Conservation (phyloP, 164 flowering plant genomes). For the Annona squamosa region DNA sequence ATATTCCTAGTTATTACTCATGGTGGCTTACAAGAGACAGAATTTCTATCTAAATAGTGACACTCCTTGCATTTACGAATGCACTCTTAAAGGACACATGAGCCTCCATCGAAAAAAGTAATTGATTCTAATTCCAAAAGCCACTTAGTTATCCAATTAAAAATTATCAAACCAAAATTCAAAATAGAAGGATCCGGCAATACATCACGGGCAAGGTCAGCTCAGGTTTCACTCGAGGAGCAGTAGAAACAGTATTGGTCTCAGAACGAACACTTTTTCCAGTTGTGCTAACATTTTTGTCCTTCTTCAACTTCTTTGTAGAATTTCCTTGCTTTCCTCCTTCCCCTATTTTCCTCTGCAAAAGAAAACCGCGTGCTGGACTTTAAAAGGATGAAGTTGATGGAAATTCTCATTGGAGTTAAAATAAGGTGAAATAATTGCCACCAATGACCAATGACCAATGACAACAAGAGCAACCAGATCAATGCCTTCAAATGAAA, state of each 20-base stretch:
- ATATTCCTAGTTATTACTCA: too few relatives aligned
- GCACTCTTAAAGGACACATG: background rate
- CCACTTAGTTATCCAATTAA: background rate
- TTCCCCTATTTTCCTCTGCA: constrained; percentile 74
- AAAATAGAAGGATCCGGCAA: constrained; percentile 11
- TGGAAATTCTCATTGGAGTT: background rate
- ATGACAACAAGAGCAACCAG: background rate
- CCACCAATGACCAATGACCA: background rate
- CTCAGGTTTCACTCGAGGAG: constrained; percentile 88
- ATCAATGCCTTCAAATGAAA: background rate
- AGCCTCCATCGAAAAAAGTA: too few relatives aligned
- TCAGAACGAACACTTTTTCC: constrained; percentile 64
- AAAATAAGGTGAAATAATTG: background rate
- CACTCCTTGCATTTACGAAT: too few relatives aligned
- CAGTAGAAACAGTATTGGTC: constrained; percentile 35
- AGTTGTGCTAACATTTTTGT: constrained; percentile 61
- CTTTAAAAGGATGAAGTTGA: background rate
- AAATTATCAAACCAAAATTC: background rate
- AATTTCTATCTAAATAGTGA: too few relatives aligned
- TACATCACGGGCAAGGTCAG: constrained; percentile 84
- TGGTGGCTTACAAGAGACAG: too few relatives aligned
- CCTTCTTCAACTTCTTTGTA: constrained; percentile 78
- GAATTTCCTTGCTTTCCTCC: constrained; percentile 82
- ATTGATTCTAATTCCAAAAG: background rate
- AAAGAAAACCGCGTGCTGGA: background rate